A percentile compares a stretch with the other conserved stretches of the same genome.
Evolutionary conservation across 371 early-diverging fungal species (phyloP).

Genomic region (Mortierella sp.): DNA sequence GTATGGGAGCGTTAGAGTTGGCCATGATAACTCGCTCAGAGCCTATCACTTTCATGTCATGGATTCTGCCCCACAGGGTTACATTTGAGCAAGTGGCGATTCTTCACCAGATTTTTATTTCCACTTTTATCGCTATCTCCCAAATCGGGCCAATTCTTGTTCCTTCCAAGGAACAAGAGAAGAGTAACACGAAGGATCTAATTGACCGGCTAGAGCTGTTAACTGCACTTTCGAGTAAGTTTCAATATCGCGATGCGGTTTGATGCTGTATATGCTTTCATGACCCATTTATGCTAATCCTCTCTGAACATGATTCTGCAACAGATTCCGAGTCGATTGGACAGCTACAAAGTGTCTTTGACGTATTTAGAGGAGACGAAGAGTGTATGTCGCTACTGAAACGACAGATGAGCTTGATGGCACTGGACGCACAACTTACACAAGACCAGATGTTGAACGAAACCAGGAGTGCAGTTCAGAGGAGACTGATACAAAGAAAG

Average conservation of each 20-base stretch:
- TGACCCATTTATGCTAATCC: not conserved
- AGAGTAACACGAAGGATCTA: slow-evolving; percentile 38
- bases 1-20: slow-evolving; percentile 62
- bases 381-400: slow-evolving; percentile 56
- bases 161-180: slow-evolving; percentile 51
- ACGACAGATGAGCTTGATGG: slow-evolving; percentile 65
- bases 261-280: not conserved
- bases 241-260: not conserved
- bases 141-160: slow-evolving; percentile 74
- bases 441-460: slow-evolving; percentile 55
- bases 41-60: slow-evolving; percentile 36
- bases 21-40: slow-evolving; percentile 58
- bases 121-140: slow-evolving; percentile 65
- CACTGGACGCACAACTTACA: slow-evolving; percentile 59
- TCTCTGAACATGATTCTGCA: not conserved
- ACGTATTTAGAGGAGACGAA: slow-evolving; percentile 59
- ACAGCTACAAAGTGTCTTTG: slow-evolving; percentile 58
- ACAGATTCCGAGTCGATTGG: slow-evolving; percentile 57
- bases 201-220: slow-evolving; percentile 59
- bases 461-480: slow-evolving; percentile 23
- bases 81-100: slow-evolving; percentile 65
- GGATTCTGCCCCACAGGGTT: slow-evolving; percentile 60
- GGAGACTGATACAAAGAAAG: slow-evolving; percentile 33
- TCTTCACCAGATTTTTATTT: slow-evolving; percentile 68
- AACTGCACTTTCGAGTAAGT: slow-evolving; percentile 52